Conservation (phyloP, 495 filamentous ascomycete species). For the Tuber aestivum region DNA sequence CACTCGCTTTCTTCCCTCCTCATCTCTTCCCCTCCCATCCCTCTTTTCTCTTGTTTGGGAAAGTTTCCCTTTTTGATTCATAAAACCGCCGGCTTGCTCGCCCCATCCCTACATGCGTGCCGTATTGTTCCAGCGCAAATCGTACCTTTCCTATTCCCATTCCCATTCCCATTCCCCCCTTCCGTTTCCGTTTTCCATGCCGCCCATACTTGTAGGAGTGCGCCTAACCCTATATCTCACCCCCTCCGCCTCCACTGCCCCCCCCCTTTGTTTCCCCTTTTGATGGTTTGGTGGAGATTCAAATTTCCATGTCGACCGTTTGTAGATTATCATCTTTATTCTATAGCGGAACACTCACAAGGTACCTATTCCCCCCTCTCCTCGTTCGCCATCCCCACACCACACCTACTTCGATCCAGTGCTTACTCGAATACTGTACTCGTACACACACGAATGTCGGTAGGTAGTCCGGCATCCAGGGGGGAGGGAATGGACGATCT, state of each 20-base stretch:
- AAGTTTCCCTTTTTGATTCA: background rate
- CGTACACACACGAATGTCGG: background rate
- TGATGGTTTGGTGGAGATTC: background rate
- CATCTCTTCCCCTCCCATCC: background rate
- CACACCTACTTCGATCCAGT: background rate
- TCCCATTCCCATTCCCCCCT: background rate
- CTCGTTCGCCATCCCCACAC: background rate
- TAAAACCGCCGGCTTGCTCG: background rate
- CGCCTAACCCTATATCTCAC: background rate
- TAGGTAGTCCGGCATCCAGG: background rate
- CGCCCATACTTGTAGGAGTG: background rate
- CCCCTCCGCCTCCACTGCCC: background rate
- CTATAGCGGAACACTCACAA: background rate
- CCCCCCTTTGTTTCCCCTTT: background rate
- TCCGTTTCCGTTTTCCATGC: background rate
- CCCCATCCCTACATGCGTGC: background rate
- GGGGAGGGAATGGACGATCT: background rate
- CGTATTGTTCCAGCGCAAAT: too few species aligned
- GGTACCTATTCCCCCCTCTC: background rate
- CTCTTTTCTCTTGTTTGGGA: background rate
- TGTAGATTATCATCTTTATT: background rate
- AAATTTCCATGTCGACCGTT: slow-evolving; percentile 3
- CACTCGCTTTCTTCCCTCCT: background rate
- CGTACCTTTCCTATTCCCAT: too few species aligned
- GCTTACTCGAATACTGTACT: background rate